phyloP scores from a whole-genome alignment of 192 early-diverging fungal genomes.

The Linnemannia exigua region DNA sequence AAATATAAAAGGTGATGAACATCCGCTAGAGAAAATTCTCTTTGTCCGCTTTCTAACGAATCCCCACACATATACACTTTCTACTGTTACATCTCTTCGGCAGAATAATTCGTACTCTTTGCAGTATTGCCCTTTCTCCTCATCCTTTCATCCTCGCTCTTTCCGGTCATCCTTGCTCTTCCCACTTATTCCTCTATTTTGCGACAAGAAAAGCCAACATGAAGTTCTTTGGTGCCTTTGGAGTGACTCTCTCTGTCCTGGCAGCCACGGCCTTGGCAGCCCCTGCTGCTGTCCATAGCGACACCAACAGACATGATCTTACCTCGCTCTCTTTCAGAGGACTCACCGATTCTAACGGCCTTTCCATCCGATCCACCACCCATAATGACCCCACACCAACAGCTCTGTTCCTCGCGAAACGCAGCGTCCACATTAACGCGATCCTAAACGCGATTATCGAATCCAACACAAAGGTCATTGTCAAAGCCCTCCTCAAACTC shows the following conservation, averaged over 20 bases:
- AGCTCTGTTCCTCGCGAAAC: background rate
- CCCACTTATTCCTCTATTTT: background rate
- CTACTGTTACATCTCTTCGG: background rate
- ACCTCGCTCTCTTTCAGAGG: background rate
- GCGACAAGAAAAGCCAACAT: background rate
- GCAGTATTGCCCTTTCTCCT: background rate
- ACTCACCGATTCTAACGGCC: background rate
- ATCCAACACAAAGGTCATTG: constrained; percentile 23
- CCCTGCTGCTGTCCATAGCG: background rate
- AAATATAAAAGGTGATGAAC: background rate
- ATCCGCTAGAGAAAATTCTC: background rate
- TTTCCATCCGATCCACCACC: background rate
- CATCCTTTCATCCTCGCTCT: background rate
- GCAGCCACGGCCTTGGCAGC: background rate
- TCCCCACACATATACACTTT: background rate
- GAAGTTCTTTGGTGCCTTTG: background rate
- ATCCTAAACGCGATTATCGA: constrained; percentile 4
- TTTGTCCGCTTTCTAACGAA: background rate
- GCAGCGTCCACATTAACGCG: background rate
- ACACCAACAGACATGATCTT: background rate
- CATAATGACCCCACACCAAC: background rate
- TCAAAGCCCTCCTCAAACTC: constrained; percentile 21
- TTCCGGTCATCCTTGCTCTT: background rate
- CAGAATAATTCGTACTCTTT: background rate
- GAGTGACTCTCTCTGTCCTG: background rate